Evolutionary conservation across 306 rosid species (phyloP).

Genomic region (Psophocarpus tetragonolobus): DNA sequence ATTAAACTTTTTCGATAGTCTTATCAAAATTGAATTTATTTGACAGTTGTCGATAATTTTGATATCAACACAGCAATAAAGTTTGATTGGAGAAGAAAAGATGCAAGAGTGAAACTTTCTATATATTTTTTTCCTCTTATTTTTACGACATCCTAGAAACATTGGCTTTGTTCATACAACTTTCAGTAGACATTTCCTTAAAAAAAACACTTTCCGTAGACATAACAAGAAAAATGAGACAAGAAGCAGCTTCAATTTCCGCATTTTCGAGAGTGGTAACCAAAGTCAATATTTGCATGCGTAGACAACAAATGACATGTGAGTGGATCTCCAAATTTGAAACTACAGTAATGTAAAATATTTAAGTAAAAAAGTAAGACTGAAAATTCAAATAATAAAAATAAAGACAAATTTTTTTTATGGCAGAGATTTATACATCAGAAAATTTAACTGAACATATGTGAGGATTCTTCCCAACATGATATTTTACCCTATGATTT

Average conservation of each 20-base stretch:
- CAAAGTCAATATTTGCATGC: slow-evolving; percentile 33
- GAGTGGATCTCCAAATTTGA: too few species aligned
- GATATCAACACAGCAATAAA: background rate
- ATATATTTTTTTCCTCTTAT: background rate
- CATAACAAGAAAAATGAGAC: background rate
- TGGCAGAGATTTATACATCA: too few species aligned
- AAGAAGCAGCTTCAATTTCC: background rate
- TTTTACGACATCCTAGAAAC: background rate
- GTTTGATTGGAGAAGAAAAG: background rate
- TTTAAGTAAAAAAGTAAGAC: too few species aligned
- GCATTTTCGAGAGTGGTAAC: background rate
- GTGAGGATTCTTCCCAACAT: too few species aligned
- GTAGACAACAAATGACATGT: background rate
- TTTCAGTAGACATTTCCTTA: background rate
- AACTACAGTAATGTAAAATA: too few species aligned
- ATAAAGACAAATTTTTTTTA: too few species aligned
- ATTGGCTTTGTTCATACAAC: background rate
- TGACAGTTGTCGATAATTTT: background rate
- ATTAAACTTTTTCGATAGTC: too few species aligned
- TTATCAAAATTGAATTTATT: background rate
- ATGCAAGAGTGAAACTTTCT: background rate
- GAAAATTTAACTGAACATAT: too few species aligned
- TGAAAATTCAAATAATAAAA: too few species aligned
- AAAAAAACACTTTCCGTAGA: background rate
- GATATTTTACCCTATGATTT: too few species aligned